Conservation (phyloP, 768 basidiomycete genomes). For the Fistulinella prunicolor region DNA sequence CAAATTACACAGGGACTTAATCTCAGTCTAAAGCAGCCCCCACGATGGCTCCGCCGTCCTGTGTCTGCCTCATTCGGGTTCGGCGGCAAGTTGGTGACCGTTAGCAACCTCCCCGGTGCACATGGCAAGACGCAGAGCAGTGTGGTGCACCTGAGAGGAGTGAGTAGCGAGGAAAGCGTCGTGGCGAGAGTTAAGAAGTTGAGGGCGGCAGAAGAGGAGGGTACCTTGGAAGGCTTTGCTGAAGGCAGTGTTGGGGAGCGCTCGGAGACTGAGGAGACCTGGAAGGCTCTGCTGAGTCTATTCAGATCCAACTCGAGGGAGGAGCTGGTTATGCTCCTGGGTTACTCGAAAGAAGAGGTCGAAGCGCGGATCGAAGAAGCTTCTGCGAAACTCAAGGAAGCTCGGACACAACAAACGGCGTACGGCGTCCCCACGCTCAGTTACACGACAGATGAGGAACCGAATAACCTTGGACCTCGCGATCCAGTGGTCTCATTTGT, state of each 20-base stretch:
- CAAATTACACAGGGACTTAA: constrained; percentile 46
- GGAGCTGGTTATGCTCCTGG: constrained; percentile 85
- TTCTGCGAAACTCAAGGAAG: constrained; percentile 65
- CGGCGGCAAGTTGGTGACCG: constrained; percentile 80
- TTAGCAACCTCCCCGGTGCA: constrained; percentile 69
- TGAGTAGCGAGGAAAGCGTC: constrained; percentile 73
- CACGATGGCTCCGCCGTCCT: constrained; percentile 92
- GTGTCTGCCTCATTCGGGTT: constrained; percentile 84
- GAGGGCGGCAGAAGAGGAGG: constrained; percentile 56
- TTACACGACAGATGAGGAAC: constrained; percentile 38
- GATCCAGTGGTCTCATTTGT: constrained; percentile 84
- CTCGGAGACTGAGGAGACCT: constrained; percentile 51
- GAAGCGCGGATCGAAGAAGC: constrained; percentile 77
- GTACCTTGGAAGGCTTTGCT: constrained; percentile 64
- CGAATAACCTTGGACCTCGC: constrained; percentile 46
- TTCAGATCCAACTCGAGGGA: constrained; percentile 89
- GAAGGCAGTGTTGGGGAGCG: constrained; percentile 42
- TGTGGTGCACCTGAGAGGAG: constrained; percentile 72
- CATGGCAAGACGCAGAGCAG: constrained; percentile 82
- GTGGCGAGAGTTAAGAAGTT: constrained; percentile 72
- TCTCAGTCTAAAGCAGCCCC: constrained; percentile 89
- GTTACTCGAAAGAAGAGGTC: constrained; percentile 89
- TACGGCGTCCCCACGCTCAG: constrained; percentile 30
- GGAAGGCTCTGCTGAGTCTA: constrained; percentile 86
- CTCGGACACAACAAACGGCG: constrained; percentile 24